These are phyloP conservation scores for Gracilaria domingensis DNA, from an alignment of 23 red algal genomes.

Conservation along the genomic window DNA sequence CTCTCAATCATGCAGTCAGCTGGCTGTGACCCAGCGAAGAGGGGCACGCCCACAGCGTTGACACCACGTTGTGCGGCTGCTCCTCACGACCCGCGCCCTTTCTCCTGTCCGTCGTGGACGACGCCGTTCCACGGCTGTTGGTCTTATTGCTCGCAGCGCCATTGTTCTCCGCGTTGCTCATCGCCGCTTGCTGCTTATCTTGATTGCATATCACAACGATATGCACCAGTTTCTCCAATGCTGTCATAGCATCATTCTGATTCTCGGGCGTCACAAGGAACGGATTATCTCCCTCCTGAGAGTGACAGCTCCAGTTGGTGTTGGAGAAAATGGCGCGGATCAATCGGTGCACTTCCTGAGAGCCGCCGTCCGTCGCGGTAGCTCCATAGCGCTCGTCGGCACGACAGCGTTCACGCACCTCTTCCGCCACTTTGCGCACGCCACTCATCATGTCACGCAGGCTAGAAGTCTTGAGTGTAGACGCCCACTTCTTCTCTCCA, in stretches of 20 bases:
- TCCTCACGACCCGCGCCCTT: not conserved
- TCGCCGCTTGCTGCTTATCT: slow-evolving; percentile 4
- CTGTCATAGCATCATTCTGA: slow-evolving; percentile 70
- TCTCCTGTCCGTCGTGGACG: not conserved
- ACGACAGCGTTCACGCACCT: slow-evolving; percentile 69
- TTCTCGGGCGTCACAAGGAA: slow-evolving; percentile 73
- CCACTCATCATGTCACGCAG: slow-evolving; percentile 81
- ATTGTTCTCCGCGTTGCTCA: slow-evolving; percentile 1
- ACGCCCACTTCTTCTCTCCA: slow-evolving; percentile 70
- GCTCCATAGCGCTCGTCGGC: slow-evolving; percentile 39
- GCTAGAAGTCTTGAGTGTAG: slow-evolving; percentile 56
- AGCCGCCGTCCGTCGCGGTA: slow-evolving; percentile 14
- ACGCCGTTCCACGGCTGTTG: not conserved
- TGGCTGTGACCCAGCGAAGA: slow-evolving; percentile 21
- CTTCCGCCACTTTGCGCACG: slow-evolving; percentile 76
- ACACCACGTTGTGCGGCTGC: slow-evolving; percentile 22
- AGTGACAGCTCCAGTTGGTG: slow-evolving; percentile 77
- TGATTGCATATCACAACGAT: slow-evolving; percentile 20
- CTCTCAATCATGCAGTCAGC: slow-evolving; percentile 22
- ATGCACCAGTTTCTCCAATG: slow-evolving; percentile 60
- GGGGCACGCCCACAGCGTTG: slow-evolving; percentile 21
- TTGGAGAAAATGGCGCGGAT: slow-evolving; percentile 71
- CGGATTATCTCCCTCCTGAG: slow-evolving; percentile 72
- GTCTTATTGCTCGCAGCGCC: not conserved
- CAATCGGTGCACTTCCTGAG: slow-evolving; percentile 65